Conservation (phyloP, 805 yeast species). For the Lipomyces lipofer region DNA sequence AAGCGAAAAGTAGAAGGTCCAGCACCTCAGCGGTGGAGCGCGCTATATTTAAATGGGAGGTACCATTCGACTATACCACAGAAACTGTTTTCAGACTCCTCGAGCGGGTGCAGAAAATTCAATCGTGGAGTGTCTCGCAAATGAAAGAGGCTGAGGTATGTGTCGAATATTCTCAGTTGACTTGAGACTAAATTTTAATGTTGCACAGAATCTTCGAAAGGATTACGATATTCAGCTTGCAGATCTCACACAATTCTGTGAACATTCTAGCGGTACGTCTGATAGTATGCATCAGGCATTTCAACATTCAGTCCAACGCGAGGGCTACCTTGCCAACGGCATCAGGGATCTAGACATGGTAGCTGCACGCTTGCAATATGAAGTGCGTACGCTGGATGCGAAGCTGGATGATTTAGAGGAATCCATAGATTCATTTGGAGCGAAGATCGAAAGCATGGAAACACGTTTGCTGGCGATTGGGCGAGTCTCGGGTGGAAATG, state of each 20-base stretch:
- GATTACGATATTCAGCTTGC: conserved; percentile 2
- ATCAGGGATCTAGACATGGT: conserved; percentile 55
- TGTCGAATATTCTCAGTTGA: background rate
- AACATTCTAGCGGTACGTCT: conserved; percentile 24
- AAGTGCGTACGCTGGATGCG: conserved; percentile 56
- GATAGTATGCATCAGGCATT: conserved; percentile 19
- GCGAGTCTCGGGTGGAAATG: too few species aligned
- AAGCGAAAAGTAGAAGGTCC: conserved; percentile 35
- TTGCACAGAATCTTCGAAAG: background rate
- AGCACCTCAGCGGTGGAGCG: conserved; percentile 44
- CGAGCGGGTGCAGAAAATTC: conserved; percentile 36
- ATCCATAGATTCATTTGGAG: conserved; percentile 49
- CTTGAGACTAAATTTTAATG: background rate
- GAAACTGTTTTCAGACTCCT: conserved; percentile 3
- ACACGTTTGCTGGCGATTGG: conserved; percentile 22
- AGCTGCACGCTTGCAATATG: conserved; percentile 65
- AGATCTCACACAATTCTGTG: conserved; percentile 30
- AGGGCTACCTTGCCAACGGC: conserved; percentile 34
- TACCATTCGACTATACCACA: conserved; percentile 27
- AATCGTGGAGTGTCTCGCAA: conserved; percentile 21
- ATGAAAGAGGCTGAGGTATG: conserved; percentile 26
- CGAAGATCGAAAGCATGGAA: conserved; percentile 43
- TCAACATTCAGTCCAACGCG: conserved; percentile 30
- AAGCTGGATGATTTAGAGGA: conserved; percentile 71
- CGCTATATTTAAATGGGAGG: conserved; percentile 28